These are phyloP conservation scores for Aschersonia sp. DNA, from an alignment of 2,329 filamentous ascomycete genomes.

Conservation along the genomic window DNA sequence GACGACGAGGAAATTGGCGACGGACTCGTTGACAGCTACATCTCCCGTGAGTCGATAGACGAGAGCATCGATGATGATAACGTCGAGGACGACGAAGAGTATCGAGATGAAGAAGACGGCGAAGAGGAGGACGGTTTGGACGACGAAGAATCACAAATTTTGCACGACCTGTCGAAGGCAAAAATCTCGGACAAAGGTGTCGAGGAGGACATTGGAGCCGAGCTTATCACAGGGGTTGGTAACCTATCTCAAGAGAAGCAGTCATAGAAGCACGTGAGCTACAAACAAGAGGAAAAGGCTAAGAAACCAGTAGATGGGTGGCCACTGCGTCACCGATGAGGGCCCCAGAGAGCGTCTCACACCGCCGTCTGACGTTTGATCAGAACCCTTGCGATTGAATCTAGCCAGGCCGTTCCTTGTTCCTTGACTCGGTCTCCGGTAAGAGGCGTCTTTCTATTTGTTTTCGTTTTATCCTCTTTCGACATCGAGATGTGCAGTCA, in stretches of 20 bases:
- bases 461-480: no score
- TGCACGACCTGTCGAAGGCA: constrained; percentile 5
- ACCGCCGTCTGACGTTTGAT: no score
- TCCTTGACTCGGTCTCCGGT: no score
- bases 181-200: constrained; percentile 7
- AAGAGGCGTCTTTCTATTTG: no score
- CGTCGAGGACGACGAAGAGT: constrained; percentile 23
- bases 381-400: no score
- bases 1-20: constrained; percentile 23
- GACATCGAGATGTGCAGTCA: no score
- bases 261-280: background rate
- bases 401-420: no score
- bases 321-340: no score
- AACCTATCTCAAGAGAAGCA: constrained; percentile 22
- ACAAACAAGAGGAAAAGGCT: background rate
- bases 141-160: constrained; percentile 6
- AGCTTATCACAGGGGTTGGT: constrained; percentile 45
- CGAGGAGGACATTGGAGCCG: constrained; percentile 34
- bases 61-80: constrained; percentile 24
- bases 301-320: constrained; percentile 9
- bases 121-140: constrained; percentile 16
- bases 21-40: constrained; percentile 39
- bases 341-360: no score
- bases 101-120: constrained; percentile 18
- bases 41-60: constrained; percentile 34